Base-by-base conservation (phyloP, 352 stramenopile genomes). In the Halophytophthora polymorphica region DNA sequence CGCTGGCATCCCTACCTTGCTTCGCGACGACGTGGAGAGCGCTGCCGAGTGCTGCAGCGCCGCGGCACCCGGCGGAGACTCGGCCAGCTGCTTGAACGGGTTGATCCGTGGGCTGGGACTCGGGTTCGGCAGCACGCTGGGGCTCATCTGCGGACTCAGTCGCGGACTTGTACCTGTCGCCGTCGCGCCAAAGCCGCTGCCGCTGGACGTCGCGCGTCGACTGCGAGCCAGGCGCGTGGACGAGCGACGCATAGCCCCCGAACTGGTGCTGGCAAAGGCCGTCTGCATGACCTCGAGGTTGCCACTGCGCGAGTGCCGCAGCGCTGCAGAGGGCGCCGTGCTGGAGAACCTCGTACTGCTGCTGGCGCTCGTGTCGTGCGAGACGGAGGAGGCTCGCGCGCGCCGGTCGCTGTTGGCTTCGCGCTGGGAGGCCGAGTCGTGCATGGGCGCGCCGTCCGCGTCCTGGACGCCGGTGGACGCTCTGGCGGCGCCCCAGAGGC, bases 261-360 rank as follows among this genome's bases (percentile, higher is more conserved):
- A 68, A 50, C 69, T 79, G 2, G 73, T 75, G 53, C 65, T 83
- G n/a, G 70, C 72, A 52, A 85, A 84, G 0, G 66, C 77, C 35
- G 68, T 85, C 41, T 88, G 69, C 66, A 88, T 79, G 0, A 88
- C 71, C 64, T 88, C 73, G 46, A 84, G 60, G 40, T 88, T 88
- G 7, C 69, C 71, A 25, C 72, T 87, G 7, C 69, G 71, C 18
- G 76, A 84, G 6, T 70, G 66, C 2, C 69, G 68, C 29, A 77
- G 41, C 11, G 55, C 31, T 22, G 45, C 45, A 18, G 66, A 57
- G 11, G 57, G 61, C 37, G 49, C 57, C 21, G 61, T 66, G 46
- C 28, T 60, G 14, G 61, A 42, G 61, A 66, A 66, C 7, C 48
- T 40, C 8, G 71, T 73, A n/a, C 45, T 69, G n/a, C 61, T 71